These are phyloP conservation scores for Nectriaceae sp. DNA, from an alignment of 2,329 filamentous ascomycete species.

Conservation along the genomic window DNA sequence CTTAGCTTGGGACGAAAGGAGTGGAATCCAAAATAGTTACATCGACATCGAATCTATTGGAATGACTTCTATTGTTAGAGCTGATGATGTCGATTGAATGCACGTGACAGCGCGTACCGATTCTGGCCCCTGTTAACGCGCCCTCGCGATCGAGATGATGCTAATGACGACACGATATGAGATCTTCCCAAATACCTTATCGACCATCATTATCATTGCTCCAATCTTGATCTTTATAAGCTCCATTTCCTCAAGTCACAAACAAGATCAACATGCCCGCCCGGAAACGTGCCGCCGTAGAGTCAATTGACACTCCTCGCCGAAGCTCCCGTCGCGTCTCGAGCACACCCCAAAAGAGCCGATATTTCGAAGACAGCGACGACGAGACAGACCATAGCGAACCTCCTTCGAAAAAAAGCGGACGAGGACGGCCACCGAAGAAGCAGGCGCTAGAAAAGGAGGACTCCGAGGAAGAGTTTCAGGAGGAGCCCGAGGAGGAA, in stretches of 20 bases:
- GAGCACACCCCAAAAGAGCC: constrained; percentile 49
- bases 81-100: too few species aligned
- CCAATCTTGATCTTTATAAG: not conserved
- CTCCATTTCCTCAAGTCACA: not conserved
- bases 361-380: constrained; percentile 45
- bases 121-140: constrained; percentile 18
- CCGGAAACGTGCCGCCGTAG: constrained; percentile 39
- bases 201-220: too few species aligned
- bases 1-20: too few species aligned
- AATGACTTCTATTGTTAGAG: too few species aligned
- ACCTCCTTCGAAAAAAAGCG: constrained; percentile 16
- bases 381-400: constrained; percentile 12
- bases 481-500: constrained; percentile 22
- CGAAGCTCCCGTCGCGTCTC: constrained; percentile 51
- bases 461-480: constrained; percentile 28
- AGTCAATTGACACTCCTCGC: constrained; percentile 34
- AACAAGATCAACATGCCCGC: constrained; percentile 36
- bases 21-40: too few species aligned
- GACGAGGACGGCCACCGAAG: constrained; percentile 6
- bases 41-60: too few species aligned
- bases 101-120: constrained; percentile 31
- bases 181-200: not conserved
- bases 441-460: constrained; percentile 14
- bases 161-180: constrained; percentile 27
- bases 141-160: constrained; percentile 17